Evolutionary conservation across 495 filamentous ascomycete species (phyloP).

Genomic region (Saxophila tyrrhenica): DNA sequence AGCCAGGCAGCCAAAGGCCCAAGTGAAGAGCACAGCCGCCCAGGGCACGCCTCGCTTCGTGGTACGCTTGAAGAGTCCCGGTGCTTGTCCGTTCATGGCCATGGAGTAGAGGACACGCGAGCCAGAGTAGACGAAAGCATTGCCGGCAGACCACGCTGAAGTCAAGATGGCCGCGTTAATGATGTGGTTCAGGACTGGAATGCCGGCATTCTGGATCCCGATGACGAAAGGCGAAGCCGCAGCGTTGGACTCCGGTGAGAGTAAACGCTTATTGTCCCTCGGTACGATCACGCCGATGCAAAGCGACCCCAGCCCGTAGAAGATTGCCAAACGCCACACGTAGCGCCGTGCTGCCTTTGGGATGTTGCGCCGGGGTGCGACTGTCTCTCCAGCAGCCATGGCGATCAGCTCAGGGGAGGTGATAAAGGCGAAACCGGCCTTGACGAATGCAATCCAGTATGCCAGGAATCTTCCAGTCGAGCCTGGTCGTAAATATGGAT

Average conservation of each 20-base stretch:
- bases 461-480: conserved; percentile 29
- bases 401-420: conserved; percentile 53
- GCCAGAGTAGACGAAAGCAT: conserved; percentile 72
- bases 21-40: conserved; percentile 44
- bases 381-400: conserved; percentile 68
- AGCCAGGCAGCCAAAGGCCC: conserved; percentile 34
- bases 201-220: conserved; percentile 48
- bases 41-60: conserved; percentile 51
- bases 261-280: conserved; percentile 22
- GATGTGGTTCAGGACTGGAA: conserved; percentile 57
- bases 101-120: conserved; percentile 62
- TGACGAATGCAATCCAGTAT: conserved; percentile 26
- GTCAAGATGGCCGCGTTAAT: conserved; percentile 67
- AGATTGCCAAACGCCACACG: conserved; percentile 77
- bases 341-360: conserved; percentile 68
- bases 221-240: conserved; percentile 57
- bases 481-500: conserved; percentile 19
- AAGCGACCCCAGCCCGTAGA: conserved; percentile 55
- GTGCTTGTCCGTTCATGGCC: conserved; percentile 54
- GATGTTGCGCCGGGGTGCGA: conserved; percentile 65
- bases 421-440: conserved; percentile 36
- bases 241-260: conserved; percentile 42
- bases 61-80: conserved; percentile 44
- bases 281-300: conserved; percentile 47
- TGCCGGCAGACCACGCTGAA: conserved; percentile 57